phyloP scores from a whole-genome alignment of 2,329 filamentous ascomycete species.

The Pestalotiopsis sp. region DNA sequence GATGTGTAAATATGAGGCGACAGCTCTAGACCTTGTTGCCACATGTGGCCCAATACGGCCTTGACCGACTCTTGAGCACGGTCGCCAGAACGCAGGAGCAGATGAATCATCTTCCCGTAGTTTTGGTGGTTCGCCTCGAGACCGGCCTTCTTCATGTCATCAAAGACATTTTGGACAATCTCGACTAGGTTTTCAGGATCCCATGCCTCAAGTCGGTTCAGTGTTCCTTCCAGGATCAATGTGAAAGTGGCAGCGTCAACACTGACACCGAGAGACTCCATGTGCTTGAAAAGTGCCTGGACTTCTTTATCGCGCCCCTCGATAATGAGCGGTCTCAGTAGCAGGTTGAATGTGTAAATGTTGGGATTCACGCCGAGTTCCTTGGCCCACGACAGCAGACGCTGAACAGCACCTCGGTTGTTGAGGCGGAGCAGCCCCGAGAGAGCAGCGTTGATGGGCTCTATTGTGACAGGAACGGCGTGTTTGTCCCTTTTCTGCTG shows the following conservation, averaged over 20 bases:
- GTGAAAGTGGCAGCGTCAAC: conserved; percentile 74
- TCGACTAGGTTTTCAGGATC: conserved; percentile 48
- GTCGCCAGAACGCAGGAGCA: conserved; percentile 52
- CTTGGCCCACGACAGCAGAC: conserved; percentile 62
- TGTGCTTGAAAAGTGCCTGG: conserved; percentile 56
- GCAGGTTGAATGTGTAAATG: conserved; percentile 66
- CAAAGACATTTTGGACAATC: conserved; percentile 42
- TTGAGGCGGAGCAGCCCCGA: conserved; percentile 58
- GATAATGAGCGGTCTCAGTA: conserved; percentile 64
- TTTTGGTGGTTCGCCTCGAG: conserved; percentile 63
- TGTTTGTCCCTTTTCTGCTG: conserved; percentile 32
- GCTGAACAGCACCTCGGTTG: conserved; percentile 50
- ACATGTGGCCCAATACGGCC: conserved; percentile 66
- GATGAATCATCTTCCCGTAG: conserved; percentile 72
- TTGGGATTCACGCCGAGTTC: conserved; percentile 58
- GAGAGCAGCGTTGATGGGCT: conserved; percentile 71
- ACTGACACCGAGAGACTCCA: conserved; percentile 57
- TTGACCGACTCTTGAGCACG: conserved; percentile 53
- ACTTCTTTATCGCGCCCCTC: conserved; percentile 50
- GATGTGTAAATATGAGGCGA: conserved; percentile 74
- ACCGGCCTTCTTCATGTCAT: conserved; percentile 57
- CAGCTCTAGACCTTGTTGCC: conserved; percentile 50
- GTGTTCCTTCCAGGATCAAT: conserved; percentile 66
- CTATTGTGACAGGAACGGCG: conserved; percentile 62
- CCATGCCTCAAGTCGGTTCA: conserved; percentile 42